Evolutionary conservation across 768 basidiomycete species (phyloP), one percentile per base, ranked within the genome.

Genomic region (Pisolithus albus): DNA sequence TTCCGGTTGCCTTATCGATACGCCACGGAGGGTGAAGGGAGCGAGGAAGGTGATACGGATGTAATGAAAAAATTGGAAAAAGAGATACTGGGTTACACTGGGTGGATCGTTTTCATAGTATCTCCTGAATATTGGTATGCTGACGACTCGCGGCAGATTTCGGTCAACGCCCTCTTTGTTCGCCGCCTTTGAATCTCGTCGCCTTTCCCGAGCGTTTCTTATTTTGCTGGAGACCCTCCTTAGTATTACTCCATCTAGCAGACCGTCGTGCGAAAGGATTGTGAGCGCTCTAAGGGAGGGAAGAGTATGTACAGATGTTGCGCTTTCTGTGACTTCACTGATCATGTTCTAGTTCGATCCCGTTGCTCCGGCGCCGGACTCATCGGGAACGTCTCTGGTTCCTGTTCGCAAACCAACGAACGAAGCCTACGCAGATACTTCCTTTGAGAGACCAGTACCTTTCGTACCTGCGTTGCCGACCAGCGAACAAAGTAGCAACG

Each of bases 1-100:
- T 92, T 97, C 70, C 80, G 81, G 32, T 69, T 95, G 18, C 94
- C 95, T 0, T 97, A 92, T 61, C 77, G 75, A 16, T 83, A 90
- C 56, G 83, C 86, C 1, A 72, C 82, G 1, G 77, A 77, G 38
- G 80, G 79, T 0, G 81, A 80, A 50, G 77, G 73, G 0, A 72
- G 75, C 44, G 75, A 71, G 2, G 61, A 64, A 45, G 75, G 76
- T 10, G 84, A 84, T 40, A 67, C 56, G 0, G 83, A 85, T 13
- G 86, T 87, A 59, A 76, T 88, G 71, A 77, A 81, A 38, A 71
- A 70, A 42, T 69, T 97, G 36, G 85, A 90, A 59, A 73, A 72
- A 46, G 90, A 93, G 61, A 86, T 96, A 9, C 53, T 78, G 52
- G 59, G 65, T 3, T 97, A 95, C 70, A 69, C 77, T 43, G 94